Percentiles rank a stretch among this genome's conserved stretches.
Conservation (phyloP, 129 eudicot genomes). For the Dittrichia graveolens region DNA sequence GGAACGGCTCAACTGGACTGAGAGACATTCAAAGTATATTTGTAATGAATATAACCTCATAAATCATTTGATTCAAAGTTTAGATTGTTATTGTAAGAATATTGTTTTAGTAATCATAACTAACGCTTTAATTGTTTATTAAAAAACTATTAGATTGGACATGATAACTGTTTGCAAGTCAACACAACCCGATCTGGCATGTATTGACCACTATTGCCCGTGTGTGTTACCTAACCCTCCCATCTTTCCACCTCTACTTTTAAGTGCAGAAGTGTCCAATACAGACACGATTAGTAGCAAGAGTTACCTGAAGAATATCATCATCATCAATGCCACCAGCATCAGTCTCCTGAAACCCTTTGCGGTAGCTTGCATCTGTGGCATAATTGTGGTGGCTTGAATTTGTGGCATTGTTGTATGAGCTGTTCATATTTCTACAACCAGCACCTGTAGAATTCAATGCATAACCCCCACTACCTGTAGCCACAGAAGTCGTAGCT, state of each 20-base stretch:
- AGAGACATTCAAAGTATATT: neutral
- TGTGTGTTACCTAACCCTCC: neutral
- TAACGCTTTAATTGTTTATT: neutral
- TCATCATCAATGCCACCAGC: slow-evolving; percentile 65
- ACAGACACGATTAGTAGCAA: neutral
- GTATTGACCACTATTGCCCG: neutral
- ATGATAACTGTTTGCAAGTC: neutral
- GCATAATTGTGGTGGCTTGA: slow-evolving; percentile 17
- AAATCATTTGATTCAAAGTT: neutral
- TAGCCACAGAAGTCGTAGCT: slow-evolving; percentile 32
- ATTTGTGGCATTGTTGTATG: slow-evolving; percentile 27
- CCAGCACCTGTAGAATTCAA: slow-evolving; percentile 37
- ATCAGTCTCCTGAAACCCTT: slow-evolving; percentile 30
- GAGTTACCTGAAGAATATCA: slow-evolving; percentile 82
- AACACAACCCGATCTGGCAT: slow-evolving; percentile 4
- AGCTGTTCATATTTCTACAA: slow-evolving; percentile 36
- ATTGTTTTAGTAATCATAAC: neutral
- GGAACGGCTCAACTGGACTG: neutral
- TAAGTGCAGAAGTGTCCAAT: neutral
- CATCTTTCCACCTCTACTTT: neutral
- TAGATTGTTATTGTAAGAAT: neutral
- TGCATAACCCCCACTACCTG: slow-evolving; percentile 40
- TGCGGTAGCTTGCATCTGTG: slow-evolving; percentile 24
- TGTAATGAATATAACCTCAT: slow-evolving; percentile 9
- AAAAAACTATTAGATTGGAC: neutral